Evolutionary conservation across 805 yeast species (phyloP), one percentile per base, ranked within the genome.

Genomic region (Maudiozyma saulgeensis): DNA sequence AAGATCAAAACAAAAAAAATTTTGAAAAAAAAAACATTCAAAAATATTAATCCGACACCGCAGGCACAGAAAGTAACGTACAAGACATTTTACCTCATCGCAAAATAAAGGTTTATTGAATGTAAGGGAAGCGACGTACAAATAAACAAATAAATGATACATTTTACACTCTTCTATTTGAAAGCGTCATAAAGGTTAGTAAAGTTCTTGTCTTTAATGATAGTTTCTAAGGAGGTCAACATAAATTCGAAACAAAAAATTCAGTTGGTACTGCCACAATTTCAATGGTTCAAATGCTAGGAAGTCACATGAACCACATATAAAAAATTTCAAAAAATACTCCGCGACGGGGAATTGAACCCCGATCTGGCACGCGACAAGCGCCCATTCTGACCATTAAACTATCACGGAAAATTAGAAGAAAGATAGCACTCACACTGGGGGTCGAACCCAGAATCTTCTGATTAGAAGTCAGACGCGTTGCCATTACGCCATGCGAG

Each of bases 391-490:
- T 46, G 41, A 46, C 48, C 48, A 45, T 45, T 45, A 45, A 45
- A 45, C 48, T 45, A 45, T 45, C 48, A 28, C 44, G 44, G 48
- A 45, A n/a, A n/a, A 7, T 11, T 2, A 41, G 21, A 19, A 48
- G 53, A 50, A 41, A 44, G 28, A 41, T 49, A 64, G 67, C 74
- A 70, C 76, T 72, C 76, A 71, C 70, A 73, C 74, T 68, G 76
- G 75, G 76, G 76, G 76, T 72, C 76, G 76, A 72, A 72, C 76
- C 76, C 76, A 69, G 74, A 72, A 72, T 72, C 76, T 72, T 71
- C 75, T 72, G 76, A 72, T 72, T 72, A 71, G 76, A 72, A 72
- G 76, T 72, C 76, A 72, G 75, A 72, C 76, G 76, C 76, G 76
- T 72, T 72, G 76, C 76, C 76, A 72, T 72, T 72, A 72, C 76